Percentiles rank a stretch among this genome's conserved stretches.
phyloP scores from a whole-genome alignment of 768 basidiomycete genomes.

The Xerocomus spinulosus region DNA sequence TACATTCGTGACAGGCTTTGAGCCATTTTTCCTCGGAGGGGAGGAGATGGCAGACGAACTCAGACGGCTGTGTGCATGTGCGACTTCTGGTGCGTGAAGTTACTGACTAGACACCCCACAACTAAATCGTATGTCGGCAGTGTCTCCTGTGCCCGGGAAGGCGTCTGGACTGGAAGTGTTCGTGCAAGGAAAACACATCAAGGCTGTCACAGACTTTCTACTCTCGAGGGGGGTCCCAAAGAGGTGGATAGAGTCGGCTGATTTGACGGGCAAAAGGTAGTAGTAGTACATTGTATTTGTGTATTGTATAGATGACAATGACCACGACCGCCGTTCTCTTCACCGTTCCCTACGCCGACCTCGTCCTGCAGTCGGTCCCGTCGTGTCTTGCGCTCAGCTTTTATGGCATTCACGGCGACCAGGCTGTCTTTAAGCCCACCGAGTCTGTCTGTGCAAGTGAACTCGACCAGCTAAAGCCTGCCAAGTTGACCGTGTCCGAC shows the following conservation, averaged over 20 bases:
- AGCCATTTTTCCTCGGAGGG: constrained; percentile 65
- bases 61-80: constrained; percentile 69
- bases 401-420: constrained; percentile 53
- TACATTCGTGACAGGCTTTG: constrained; percentile 76
- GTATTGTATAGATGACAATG: too few species aligned
- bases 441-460: constrained; percentile 37
- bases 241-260: constrained; percentile 66
- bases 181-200: constrained; percentile 81
- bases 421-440: constrained; percentile 44
- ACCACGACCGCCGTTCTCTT: constrained; percentile 13
- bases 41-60: constrained; percentile 78
- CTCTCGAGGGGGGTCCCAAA: constrained; percentile 70
- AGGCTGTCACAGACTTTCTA: constrained; percentile 62
- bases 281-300: too few species aligned
- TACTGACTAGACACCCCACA: too few species aligned
- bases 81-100: constrained; percentile 69
- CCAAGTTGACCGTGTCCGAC: too few species aligned
- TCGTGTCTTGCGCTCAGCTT: constrained; percentile 48
- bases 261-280: constrained; percentile 45
- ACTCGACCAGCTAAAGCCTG: neutral
- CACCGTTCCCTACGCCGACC: constrained; percentile 19
- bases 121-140: constrained; percentile 39
- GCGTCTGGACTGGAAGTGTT: constrained; percentile 61
- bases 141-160: constrained; percentile 58
- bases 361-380: constrained; percentile 15